Conservation (phyloP, 495 filamentous ascomycete species). For the Glonium stellatum region DNA sequence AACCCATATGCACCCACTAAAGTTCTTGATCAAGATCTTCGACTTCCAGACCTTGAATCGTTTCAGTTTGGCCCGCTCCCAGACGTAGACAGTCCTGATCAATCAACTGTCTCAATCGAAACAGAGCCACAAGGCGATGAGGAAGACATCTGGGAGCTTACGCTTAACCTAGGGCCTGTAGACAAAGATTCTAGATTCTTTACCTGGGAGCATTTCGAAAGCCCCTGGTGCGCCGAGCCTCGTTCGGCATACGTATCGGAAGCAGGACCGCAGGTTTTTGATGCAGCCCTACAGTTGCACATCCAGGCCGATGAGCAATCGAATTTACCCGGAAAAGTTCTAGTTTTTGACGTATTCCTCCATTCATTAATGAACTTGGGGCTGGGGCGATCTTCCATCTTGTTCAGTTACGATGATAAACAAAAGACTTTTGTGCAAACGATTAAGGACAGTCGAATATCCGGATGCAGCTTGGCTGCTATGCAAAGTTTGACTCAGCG, state of each 20-base stretch:
- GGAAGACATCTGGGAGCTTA: conserved; percentile 30
- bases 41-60: conserved; percentile 27
- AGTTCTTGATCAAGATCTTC: conserved; percentile 26
- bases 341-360: conserved; percentile 45
- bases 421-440: conserved; percentile 52
- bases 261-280: conserved; percentile 63
- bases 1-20: conserved; percentile 33
- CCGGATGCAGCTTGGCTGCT: conserved; percentile 57
- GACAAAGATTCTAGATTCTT: conserved; percentile 44
- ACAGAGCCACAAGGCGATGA: conserved; percentile 17
- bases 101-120: conserved; percentile 18
- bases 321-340: conserved; percentile 11
- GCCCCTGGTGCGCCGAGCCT: conserved; percentile 38
- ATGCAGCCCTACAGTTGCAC: conserved; percentile 45
- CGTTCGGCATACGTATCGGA: conserved; percentile 67
- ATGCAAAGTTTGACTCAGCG: conserved; percentile 51
- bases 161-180: conserved; percentile 33
- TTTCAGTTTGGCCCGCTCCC: conserved; percentile 29
- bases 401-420: conserved; percentile 62
- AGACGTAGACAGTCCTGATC: conserved; percentile 20
- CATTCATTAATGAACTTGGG: conserved; percentile 63
- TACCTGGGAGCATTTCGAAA: conserved; percentile 63
- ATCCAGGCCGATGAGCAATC: conserved; percentile 4
- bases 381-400: conserved; percentile 70
- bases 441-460: conserved; percentile 51